Evolutionary conservation across 257 asterid genomes (phyloP), one percentile per base, ranked within the genome.

Genomic region (Solanum clarkiae): DNA sequence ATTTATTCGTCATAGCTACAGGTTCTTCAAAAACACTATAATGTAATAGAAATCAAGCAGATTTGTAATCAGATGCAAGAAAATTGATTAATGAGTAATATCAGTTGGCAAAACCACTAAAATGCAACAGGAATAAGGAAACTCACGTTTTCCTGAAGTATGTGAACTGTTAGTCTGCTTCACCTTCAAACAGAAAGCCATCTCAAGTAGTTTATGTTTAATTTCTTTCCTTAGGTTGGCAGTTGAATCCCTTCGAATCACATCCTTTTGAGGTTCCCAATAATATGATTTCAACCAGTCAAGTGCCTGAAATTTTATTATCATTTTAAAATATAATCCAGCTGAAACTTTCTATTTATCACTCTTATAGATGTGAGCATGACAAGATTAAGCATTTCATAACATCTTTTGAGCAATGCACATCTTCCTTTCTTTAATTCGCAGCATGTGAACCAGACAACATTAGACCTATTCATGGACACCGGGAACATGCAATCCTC

Each of bases 221-320:
- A 94, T 93, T 91, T 93, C 94, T 86, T 86, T 91, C 90, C 88
- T 91, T 75, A 90, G 86, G 84, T 88, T 85, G 85, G 89, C 86
- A 66, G 87, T 66, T 62, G 86, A 85, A 84, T 92, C 89, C 83
- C 83, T 83, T 81, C 85, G 90, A 80, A 94, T 91, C n/a, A 87
- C 89, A 80, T 86, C 90, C 87, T 90, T 95, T 90, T 95, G 99
- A 80, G 97, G 97, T 79, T 91, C 93, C 99, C 99, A 95, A 82
- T 95, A 94, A 86, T 94, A 92, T 32, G 92, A 92, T 84, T 91
- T 86, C 94, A 95, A 90, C 99, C 98, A 95, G 86, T 90, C 96
- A 91, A 95, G 93, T 36, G 99, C 99, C 99, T 93, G 92, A 85
- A 89, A 84, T 45, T 32, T 32, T 40, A 66, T 57, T 36, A 66